Evolutionary conservation across 352 stramenopile genomes (phyloP), one percentile per base, ranked within the genome.

Genomic region (Phytophthora cactorum): DNA sequence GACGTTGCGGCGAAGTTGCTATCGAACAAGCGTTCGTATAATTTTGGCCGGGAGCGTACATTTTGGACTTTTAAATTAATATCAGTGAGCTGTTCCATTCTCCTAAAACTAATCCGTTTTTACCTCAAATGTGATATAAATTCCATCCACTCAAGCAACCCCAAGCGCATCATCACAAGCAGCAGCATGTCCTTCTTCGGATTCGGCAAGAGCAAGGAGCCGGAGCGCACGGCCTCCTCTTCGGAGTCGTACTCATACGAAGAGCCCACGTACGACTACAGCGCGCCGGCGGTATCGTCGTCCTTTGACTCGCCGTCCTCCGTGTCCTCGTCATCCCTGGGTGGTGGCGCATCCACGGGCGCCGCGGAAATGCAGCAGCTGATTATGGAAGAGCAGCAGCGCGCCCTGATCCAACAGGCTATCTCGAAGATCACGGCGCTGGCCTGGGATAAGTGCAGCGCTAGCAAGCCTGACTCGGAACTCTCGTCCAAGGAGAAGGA

Each of bases 361-460:
- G 73, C 79, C 27, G 80, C 79, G 17, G 83, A 92, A 62, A 72
- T 96, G 72, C 85, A 96, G 79, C 74, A 90, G 70, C 73, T 95
- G 52, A 79, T 96, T 51, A 75, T 94, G 74, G 86, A 95, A 68
- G 90, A 97, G 74, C 90, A 97, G 77, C 86, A 95, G 74, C 88
- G 88, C 60, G 88, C 85, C 52, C 55, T 96, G 36, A 92, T 97
- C 60, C 90, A 96, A 68, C 84, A 95, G 68, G 88, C 89, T 50
- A 86, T 97, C 56, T 88, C 86, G 59, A 97, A 96, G 84, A 94
- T 97, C 71, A 94, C 90, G 54, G 84, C 88, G 17, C 82, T 96
- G 54, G 90, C 88, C 32, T 97, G 88, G 88, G 89, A 96, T 72
- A 97, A 94, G 70, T 97, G 90, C 72, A 94, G 86, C 70, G 86